Evolutionary conservation across 2,329 filamentous ascomycete genomes (phyloP).

Genomic region (Biscogniauxia marginata): DNA sequence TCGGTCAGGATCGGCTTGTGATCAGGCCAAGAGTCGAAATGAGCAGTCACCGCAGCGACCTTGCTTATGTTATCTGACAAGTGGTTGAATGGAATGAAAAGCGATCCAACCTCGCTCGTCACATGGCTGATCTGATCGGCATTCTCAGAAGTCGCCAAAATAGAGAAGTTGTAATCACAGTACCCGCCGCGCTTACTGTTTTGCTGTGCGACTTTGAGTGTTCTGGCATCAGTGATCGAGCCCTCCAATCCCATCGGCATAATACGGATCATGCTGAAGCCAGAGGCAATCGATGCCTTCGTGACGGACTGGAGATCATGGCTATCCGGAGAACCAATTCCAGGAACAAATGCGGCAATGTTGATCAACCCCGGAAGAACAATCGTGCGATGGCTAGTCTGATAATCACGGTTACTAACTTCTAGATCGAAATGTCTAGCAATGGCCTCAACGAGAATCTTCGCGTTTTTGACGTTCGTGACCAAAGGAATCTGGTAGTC

Average conservation of each 20-base stretch:
- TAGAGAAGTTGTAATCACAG: constrained; percentile 80
- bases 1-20: constrained; percentile 81
- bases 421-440: constrained; percentile 84
- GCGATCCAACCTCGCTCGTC: constrained; percentile 70
- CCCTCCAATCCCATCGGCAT: constrained; percentile 74
- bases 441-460: constrained; percentile 93
- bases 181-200: constrained; percentile 66
- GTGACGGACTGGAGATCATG: constrained; percentile 68
- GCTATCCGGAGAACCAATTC: constrained; percentile 62
- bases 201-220: constrained; percentile 69
- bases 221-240: constrained; percentile 69
- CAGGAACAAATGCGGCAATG: constrained; percentile 76
- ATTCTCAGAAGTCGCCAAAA: constrained; percentile 71
- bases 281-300: constrained; percentile 70
- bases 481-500: constrained; percentile 96
- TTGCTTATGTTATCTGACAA: constrained; percentile 81
- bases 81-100: constrained; percentile 82
- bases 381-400: constrained; percentile 80
- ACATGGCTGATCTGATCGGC: constrained; percentile 72
- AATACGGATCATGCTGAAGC: constrained; percentile 78
- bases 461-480: constrained; percentile 99
- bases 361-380: constrained; percentile 75
- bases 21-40: constrained; percentile 75
- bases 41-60: constrained; percentile 73
- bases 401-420: constrained; percentile 81